A percentile compares a stretch with the other conserved stretches of the same genome.
Conservation (phyloP, 345 rosid genomes). For the Sonneratia caseolaris region DNA sequence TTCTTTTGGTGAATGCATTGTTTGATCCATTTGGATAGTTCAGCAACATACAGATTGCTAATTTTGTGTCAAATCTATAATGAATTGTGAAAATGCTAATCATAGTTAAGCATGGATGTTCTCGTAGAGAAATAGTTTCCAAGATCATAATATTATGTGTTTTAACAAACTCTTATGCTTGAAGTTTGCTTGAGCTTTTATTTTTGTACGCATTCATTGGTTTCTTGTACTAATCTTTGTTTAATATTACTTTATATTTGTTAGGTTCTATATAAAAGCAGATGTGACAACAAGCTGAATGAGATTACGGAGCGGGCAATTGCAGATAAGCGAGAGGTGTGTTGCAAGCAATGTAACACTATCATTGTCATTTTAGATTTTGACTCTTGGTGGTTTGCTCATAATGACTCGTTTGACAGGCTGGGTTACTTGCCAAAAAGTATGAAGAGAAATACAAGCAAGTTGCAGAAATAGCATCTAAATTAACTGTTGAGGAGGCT, state of each 20-base stretch:
- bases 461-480: slow-evolving; percentile 90
- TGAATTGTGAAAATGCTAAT: background rate
- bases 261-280: slow-evolving; percentile 85
- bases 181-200: background rate
- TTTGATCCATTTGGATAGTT: background rate
- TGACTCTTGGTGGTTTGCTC: slow-evolving; percentile 12
- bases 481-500: slow-evolving; percentile 90
- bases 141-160: background rate
- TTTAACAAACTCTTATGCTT: background rate
- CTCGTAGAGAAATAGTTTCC: background rate
- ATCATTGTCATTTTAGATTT: slow-evolving; percentile 8
- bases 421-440: slow-evolving; percentile 75
- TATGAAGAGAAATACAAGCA: slow-evolving; percentile 97
- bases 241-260: slow-evolving; percentile 5
- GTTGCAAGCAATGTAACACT: slow-evolving; percentile 6
- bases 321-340: slow-evolving; percentile 92
- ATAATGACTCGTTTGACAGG: slow-evolving; percentile 40
- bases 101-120: background rate
- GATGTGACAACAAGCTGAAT: slow-evolving; percentile 91
- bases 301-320: slow-evolving; percentile 90
- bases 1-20: background rate
- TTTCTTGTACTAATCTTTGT: slow-evolving; percentile 4
- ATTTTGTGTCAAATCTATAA: background rate
- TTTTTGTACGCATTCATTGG: background rate
- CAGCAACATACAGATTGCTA: background rate